A percentile compares a stretch with the other conserved stretches of the same genome.
Evolutionary conservation across 1,139 yeast genomes (phyloP).

Genomic region (Yamadazyma atlantica): DNA sequence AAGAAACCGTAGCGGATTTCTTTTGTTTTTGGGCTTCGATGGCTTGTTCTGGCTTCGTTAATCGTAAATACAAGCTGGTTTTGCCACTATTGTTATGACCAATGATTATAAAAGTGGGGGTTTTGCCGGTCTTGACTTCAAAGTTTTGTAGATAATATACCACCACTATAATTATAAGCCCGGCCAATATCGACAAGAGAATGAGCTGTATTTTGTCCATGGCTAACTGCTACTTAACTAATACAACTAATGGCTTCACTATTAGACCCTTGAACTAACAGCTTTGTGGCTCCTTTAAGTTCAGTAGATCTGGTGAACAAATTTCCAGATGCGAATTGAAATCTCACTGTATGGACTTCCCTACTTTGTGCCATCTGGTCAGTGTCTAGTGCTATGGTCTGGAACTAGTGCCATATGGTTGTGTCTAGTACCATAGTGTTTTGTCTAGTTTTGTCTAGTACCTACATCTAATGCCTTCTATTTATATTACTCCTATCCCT

Average conservation of each 20-base stretch:
- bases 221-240: no score
- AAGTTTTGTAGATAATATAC: constrained; percentile 26
- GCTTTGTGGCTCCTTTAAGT: no score
- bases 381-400: no score
- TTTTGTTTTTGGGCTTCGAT: constrained; percentile 14
- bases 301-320: no score
- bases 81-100: constrained; percentile 81
- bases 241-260: no score
- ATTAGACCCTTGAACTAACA: no score
- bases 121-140: constrained; percentile 19
- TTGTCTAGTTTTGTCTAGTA: no score
- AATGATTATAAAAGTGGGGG: constrained; percentile 63
- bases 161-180: constrained; percentile 22
- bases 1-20: constrained; percentile 33
- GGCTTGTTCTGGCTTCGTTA: constrained; percentile 14
- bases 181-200: constrained; percentile 23
- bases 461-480: not conserved
- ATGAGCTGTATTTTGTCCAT: constrained; percentile 28
- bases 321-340: no score
- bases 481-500: not conserved
- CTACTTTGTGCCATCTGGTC: no score
- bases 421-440: no score
- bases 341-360: no score
- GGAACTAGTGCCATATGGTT: no score
- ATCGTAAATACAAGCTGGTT: constrained; percentile 56